Percentiles rank a stretch among this genome's conserved stretches.
Evolutionary conservation across 2,329 filamentous ascomycete genomes (phyloP).

Genomic region (Furcasterigmium furcatum): DNA sequence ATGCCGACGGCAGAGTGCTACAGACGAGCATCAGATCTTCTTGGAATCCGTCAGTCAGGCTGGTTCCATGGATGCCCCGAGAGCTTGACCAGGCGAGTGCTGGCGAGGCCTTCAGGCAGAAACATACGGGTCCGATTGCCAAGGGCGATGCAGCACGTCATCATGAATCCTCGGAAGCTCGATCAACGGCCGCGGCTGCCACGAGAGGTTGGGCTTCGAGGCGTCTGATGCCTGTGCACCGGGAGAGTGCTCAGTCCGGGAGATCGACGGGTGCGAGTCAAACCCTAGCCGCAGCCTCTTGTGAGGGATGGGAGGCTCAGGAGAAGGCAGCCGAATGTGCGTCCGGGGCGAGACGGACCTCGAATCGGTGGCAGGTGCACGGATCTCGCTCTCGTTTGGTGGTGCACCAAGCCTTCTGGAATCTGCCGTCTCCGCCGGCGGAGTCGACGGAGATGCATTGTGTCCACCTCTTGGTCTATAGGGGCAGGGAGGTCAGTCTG

Average conservation of each 20-base stretch:
- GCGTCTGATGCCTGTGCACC: constrained; percentile 30
- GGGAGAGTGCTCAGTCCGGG: constrained; percentile 24
- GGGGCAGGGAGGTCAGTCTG: neutral
- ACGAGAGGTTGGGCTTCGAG: constrained; percentile 28
- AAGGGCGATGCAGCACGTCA: constrained; percentile 43
- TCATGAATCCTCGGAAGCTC: constrained; percentile 47
- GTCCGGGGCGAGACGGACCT: constrained; percentile 46
- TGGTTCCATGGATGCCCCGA: neutral
- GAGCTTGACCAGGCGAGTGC: neutral
- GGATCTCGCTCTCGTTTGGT: constrained; percentile 29
- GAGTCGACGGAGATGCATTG: constrained; percentile 52
- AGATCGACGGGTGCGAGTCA: constrained; percentile 37
- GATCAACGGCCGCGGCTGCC: constrained; percentile 28
- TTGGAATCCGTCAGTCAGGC: constrained; percentile 9
- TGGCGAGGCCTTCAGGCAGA: constrained; percentile 8
- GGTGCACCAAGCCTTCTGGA: constrained; percentile 29
- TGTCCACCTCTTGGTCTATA: constrained; percentile 54
- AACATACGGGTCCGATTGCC: constrained; percentile 47
- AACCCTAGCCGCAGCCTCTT: constrained; percentile 49
- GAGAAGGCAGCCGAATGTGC: constrained; percentile 26
- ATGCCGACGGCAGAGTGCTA: constrained; percentile 18
- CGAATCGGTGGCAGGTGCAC: constrained; percentile 37
- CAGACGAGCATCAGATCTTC: constrained; percentile 45
- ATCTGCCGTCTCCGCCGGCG: constrained; percentile 47
- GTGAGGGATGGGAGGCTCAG: constrained; percentile 27